Conservation (phyloP, 257 asterid species). For the Primulina tabacum region DNA sequence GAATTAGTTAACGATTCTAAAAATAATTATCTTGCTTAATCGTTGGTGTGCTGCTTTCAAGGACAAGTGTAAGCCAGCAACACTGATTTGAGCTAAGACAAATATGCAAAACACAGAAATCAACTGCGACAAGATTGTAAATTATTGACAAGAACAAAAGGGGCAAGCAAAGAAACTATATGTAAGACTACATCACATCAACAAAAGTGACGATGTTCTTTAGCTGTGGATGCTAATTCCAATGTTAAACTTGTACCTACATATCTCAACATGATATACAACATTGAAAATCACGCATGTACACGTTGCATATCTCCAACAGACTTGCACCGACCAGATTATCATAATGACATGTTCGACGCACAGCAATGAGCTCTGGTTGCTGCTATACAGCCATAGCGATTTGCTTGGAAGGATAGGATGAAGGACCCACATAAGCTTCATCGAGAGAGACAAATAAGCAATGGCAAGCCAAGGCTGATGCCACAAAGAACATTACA, state of each 20-base stretch:
- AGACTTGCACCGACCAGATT: constrained; percentile 10
- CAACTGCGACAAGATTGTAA: neutral
- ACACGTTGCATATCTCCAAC: constrained; percentile 6
- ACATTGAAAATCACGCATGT: neutral
- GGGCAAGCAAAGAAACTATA: neutral
- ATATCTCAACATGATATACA: neutral
- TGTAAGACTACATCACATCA: neutral
- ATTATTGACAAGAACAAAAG: neutral
- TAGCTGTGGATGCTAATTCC: neutral
- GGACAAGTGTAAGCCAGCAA: too few relatives aligned
- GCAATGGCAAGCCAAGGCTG: constrained; percentile 64
- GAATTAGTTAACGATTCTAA: neutral
- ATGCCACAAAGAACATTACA: constrained; percentile 46
- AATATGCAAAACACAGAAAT: neutral
- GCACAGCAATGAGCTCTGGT: neutral
- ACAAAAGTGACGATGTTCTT: neutral
- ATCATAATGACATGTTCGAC: neutral
- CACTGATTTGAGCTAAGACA: neutral
- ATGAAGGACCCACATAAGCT: constrained; percentile 38
- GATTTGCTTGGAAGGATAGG: constrained; percentile 43
- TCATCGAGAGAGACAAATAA: constrained; percentile 43
- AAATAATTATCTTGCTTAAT: too few relatives aligned
- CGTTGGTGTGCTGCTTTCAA: neutral
- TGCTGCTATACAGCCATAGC: constrained; percentile 35
- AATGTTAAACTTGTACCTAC: neutral